A percentile compares a stretch with the other conserved stretches of the same genome.
These are phyloP conservation scores for Phialophora macrospora DNA, from an alignment of 2,329 filamentous ascomycete genomes.

Conservation along the genomic window DNA sequence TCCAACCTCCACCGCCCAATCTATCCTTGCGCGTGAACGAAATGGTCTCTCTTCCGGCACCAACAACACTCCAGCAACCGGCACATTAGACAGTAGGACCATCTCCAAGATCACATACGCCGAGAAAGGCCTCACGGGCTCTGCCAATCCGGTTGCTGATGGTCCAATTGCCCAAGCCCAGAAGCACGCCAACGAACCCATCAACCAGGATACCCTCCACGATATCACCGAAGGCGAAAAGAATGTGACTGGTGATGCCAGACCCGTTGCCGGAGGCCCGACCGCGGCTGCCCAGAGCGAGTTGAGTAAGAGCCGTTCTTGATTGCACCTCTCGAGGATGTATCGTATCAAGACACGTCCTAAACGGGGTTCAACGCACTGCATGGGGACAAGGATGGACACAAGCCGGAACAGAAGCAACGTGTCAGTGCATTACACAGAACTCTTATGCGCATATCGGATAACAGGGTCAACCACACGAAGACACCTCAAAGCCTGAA, in stretches of 20 bases:
- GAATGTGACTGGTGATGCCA: conserved; percentile 44
- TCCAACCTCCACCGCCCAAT: conserved; percentile 13
- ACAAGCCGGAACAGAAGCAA: background rate
- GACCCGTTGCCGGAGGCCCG: conserved; percentile 46
- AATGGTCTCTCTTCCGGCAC: background rate
- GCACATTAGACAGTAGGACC: conserved; percentile 39
- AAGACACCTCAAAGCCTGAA: background rate
- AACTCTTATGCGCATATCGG: background rate
- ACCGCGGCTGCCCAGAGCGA: conserved; percentile 47
- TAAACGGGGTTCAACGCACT: background rate
- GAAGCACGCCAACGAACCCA: conserved; percentile 44
- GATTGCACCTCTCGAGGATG: conserved; percentile 3
- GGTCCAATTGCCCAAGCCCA: conserved; percentile 52
- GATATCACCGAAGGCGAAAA: conserved; percentile 52
- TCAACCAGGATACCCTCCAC: conserved; percentile 45
- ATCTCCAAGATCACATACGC: conserved; percentile 50
- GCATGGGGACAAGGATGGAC: background rate
- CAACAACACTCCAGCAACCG: background rate
- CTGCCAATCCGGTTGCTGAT: conserved; percentile 44
- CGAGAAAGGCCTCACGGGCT: conserved; percentile 48
- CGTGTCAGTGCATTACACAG: background rate
- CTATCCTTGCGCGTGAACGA: conserved; percentile 13
- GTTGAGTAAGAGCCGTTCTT: conserved; percentile 22
- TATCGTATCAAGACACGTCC: background rate
- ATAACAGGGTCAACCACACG: background rate